Conservation (phyloP, 805 yeast genomes). For the Wickerhamomyces chaumierensis region DNA sequence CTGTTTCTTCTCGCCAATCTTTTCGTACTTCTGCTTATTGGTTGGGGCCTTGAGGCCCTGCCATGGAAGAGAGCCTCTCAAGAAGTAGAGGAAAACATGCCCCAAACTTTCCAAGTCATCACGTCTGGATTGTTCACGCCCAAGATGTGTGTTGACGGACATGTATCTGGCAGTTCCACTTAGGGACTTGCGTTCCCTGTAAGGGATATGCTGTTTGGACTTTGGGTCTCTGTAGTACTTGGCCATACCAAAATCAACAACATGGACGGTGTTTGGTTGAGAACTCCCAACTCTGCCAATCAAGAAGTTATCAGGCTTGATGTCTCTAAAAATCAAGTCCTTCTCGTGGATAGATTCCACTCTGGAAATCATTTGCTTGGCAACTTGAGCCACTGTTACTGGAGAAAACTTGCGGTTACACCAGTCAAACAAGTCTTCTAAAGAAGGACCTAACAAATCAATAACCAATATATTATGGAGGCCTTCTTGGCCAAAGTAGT, state of each 20-base stretch:
- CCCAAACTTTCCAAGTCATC: conserved; percentile 77
- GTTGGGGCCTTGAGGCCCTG: conserved; percentile 85
- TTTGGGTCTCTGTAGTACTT: conserved; percentile 74
- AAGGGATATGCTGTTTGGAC: conserved; percentile 73
- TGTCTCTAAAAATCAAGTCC: conserved; percentile 69
- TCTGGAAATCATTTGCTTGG: conserved; percentile 66
- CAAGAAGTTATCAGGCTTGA: conserved; percentile 74
- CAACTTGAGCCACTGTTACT: conserved; percentile 63
- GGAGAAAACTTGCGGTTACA: conserved; percentile 67
- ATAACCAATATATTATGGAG: conserved; percentile 67
- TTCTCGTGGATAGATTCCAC: conserved; percentile 68
- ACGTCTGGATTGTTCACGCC: conserved; percentile 74
- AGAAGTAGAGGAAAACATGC: conserved; percentile 70
- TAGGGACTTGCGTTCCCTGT: conserved; percentile 67
- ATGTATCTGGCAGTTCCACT: conserved; percentile 82
- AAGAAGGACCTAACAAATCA: conserved; percentile 68
- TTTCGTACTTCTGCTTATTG: conserved; percentile 74
- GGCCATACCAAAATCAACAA: conserved; percentile 84
- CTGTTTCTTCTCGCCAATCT: conserved; percentile 73
- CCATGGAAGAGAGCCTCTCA: conserved; percentile 79
- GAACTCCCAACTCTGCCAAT: conserved; percentile 51
- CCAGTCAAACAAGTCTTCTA: conserved; percentile 82
- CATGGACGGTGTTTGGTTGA: conserved; percentile 56
- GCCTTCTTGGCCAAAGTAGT: conserved; percentile 80
- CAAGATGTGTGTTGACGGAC: conserved; percentile 83